Evolutionary conservation across 2,329 filamentous ascomycete species (phyloP).

Genomic region (Coniochaeta sp.): DNA sequence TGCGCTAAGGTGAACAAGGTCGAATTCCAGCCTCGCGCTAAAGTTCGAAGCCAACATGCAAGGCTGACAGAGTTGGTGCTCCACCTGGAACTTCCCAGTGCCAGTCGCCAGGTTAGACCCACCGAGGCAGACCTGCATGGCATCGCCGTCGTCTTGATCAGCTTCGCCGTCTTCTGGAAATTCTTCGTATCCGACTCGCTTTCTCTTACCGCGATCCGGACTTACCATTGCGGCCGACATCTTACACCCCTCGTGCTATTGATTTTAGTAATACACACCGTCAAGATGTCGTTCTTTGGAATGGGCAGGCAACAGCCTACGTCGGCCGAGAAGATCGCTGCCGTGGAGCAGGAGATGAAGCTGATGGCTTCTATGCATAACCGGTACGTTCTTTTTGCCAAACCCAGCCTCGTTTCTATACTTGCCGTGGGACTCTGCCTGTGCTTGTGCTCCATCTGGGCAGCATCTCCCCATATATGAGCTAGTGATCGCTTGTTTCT

Average conservation of each 20-base stretch:
- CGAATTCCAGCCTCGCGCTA: not conserved
- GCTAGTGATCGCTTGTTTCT: no score
- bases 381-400: slow-evolving; percentile 57
- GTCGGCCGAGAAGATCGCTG: slow-evolving; percentile 94
- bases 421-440: not conserved
- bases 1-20: not conserved
- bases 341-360: slow-evolving; percentile 94
- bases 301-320: slow-evolving; percentile 68
- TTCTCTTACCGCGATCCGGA: not conserved
- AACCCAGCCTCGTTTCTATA: not conserved
- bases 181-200: not conserved
- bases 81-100: not conserved
- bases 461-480: no score
- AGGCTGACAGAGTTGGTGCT: not conserved
- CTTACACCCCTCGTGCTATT: slow-evolving; percentile 3
- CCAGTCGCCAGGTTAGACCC: not conserved
- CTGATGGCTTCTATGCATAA: slow-evolving; percentile 98
- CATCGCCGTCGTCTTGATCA: not conserved
- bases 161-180: not conserved
- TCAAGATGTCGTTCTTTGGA: slow-evolving; percentile 24
- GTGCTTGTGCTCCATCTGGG: no score
- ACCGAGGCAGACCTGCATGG: not conserved
- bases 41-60: not conserved
- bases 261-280: not conserved
- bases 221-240: not conserved